Percentiles rank a stretch among this genome's conserved stretches.
Evolutionary conservation across 2,329 filamentous ascomycete species (phyloP).

Genomic region (Fusarium brevicatenulatum): DNA sequence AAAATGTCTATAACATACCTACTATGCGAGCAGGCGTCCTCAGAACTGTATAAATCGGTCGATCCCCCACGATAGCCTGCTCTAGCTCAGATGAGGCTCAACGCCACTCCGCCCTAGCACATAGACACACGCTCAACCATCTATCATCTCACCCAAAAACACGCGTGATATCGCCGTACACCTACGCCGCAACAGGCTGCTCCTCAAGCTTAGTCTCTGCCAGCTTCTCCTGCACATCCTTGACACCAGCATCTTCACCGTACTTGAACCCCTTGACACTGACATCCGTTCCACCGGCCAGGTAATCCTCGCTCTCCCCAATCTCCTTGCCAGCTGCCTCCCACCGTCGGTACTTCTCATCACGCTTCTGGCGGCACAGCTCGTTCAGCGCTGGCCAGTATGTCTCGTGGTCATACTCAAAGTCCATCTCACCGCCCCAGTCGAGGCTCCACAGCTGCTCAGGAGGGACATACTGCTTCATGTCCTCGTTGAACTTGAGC

Average conservation of each 20-base stretch:
- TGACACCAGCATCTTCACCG: slow-evolving; percentile 29
- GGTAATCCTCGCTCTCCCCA: slow-evolving; percentile 87
- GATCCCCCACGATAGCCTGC: not conserved
- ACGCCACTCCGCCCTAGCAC: not conserved
- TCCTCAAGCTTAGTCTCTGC: slow-evolving; percentile 43
- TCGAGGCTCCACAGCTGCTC: slow-evolving; percentile 84
- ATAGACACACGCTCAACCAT: not conserved
- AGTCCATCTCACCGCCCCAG: slow-evolving; percentile 80
- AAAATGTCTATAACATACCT: not conserved
- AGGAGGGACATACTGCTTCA: slow-evolving; percentile 81
- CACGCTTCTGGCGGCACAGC: slow-evolving; percentile 73
- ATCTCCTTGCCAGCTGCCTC: slow-evolving; percentile 79
- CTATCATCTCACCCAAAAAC: not conserved
- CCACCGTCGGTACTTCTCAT: slow-evolving; percentile 76
- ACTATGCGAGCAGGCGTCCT: not conserved
- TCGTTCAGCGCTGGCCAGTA: slow-evolving; percentile 91
- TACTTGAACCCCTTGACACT: slow-evolving; percentile 50
- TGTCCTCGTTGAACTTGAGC: slow-evolving; percentile 96
- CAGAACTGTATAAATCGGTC: not conserved
- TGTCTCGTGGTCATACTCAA: slow-evolving; percentile 86
- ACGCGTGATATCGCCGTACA: not conserved
- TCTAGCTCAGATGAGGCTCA: not conserved
- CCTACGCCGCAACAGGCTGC: slow-evolving; percentile 36
- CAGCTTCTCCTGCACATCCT: slow-evolving; percentile 45
- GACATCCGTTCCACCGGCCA: slow-evolving; percentile 69